Conservation (phyloP, 306 rosid genomes). For the Castanea crenata region DNA sequence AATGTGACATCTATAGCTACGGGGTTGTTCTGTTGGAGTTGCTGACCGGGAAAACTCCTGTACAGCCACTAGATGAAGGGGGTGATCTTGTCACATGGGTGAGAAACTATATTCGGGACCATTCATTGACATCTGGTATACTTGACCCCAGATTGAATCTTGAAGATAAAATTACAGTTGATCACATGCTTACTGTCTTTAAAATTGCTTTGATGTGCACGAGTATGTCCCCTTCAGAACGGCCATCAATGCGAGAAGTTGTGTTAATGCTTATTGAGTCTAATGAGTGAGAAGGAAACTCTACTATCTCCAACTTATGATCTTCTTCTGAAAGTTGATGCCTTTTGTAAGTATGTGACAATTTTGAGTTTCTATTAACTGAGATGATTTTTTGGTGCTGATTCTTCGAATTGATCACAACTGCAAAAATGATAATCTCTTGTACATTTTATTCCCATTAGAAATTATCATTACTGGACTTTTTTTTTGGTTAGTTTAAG, state of each 20-base stretch:
- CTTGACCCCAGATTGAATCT: constrained; percentile 75
- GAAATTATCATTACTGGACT: constrained; percentile 21
- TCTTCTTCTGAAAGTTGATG: constrained; percentile 45
- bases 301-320: constrained; percentile 43
- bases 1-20: constrained; percentile 90
- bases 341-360: constrained; percentile 27
- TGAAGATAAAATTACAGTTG: constrained; percentile 47
- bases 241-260: constrained; percentile 84
- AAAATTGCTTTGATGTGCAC: constrained; percentile 83
- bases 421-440: constrained; percentile 24
- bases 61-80: constrained; percentile 86
- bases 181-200: constrained; percentile 78
- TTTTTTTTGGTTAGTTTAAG: constrained; percentile 16
- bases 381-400: constrained; percentile 28
- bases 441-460: constrained; percentile 55
- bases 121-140: constrained; percentile 53
- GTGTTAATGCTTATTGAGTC: constrained; percentile 84
- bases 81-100: constrained; percentile 89
- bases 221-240: constrained; percentile 54
- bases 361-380: constrained; percentile 35
- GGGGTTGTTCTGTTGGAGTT: constrained; percentile 94
- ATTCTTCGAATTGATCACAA: constrained; percentile 30
- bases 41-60: constrained; percentile 86
- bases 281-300: constrained; percentile 50
- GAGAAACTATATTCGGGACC: constrained; percentile 48